Percentiles rank a stretch among this genome's conserved stretches.
phyloP scores from a whole-genome alignment of 2,329 filamentous ascomycete genomes.

The Lizonia empirigonia region DNA sequence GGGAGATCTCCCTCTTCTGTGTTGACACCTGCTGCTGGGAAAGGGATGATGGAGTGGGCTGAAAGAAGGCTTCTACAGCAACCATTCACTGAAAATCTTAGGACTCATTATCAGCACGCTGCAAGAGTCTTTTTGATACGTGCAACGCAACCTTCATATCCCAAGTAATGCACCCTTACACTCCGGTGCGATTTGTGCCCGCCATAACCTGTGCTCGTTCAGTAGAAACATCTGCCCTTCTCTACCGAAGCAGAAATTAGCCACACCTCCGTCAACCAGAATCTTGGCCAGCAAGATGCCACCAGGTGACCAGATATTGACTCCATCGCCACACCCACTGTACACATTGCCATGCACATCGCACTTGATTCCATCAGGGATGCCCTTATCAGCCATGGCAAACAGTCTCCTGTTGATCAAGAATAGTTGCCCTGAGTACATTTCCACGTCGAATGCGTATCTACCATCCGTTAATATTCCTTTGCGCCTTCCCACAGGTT shows the following conservation, averaged over 20 bases:
- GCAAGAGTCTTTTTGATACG: no score
- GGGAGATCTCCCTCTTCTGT: no score
- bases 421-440: conserved; percentile 17
- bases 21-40: no score
- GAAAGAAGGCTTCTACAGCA: no score
- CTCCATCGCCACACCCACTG: conserved; percentile 54
- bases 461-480: conserved; percentile 2
- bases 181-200: conserved; percentile 14
- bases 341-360: conserved; percentile 58
- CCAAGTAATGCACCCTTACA: conserved; percentile 21
- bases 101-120: no score
- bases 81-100: no score
- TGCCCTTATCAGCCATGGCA: conserved; percentile 26
- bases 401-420: conserved; percentile 29
- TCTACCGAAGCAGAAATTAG: conserved; percentile 57
- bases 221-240: conserved; percentile 55
- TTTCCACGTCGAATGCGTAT: conserved; percentile 29
- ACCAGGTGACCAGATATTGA: conserved; percentile 55
- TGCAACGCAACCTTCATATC: conserved; percentile 1
- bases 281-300: conserved; percentile 51
- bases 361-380: conserved; percentile 35
- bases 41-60: no score
- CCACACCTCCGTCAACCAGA: conserved; percentile 44
- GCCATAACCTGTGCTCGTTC: conserved; percentile 44
- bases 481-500: no score